Conservation (phyloP, 768 basidiomycete genomes). For the Podaxis sp. region DNA sequence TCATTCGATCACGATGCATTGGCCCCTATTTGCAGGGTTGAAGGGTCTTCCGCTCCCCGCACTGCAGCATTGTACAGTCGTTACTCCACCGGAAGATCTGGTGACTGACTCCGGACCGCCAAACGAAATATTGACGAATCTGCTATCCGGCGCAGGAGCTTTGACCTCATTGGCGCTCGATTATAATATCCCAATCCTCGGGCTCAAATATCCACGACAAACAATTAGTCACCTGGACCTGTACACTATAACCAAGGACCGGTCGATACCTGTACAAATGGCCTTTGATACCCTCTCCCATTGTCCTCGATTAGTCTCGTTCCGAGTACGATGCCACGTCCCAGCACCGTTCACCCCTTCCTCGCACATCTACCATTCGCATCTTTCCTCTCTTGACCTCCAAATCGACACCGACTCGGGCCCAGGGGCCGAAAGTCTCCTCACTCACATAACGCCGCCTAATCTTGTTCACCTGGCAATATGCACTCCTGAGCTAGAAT, state of each 20-base stretch:
- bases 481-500: conserved; percentile 1
- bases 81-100: conserved; percentile 6
- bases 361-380: conserved; percentile 4
- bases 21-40: conserved; percentile 9
- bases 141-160: conserved; percentile 2
- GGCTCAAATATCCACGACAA: conserved; percentile 6
- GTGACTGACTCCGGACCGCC: neutral
- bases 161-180: conserved; percentile 5
- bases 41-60: neutral
- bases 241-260: conserved; percentile 5
- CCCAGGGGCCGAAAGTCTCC: conserved; percentile 7
- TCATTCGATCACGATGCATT: conserved; percentile 8
- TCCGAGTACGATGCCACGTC: conserved; percentile 9
- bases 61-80: conserved; percentile 9
- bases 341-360: neutral
- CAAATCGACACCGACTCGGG: conserved; percentile 13
- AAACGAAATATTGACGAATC: neutral
- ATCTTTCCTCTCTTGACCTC: conserved; percentile 1
- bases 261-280: conserved; percentile 13
- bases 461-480: neutral
- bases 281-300: conserved; percentile 10
- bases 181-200: conserved; percentile 3
- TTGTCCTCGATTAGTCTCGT: neutral
- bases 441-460: conserved; percentile 6
- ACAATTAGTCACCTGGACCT: conserved; percentile 9